Conservation (phyloP, 164 flowering plant genomes). For the Tinospora cordifolia region DNA sequence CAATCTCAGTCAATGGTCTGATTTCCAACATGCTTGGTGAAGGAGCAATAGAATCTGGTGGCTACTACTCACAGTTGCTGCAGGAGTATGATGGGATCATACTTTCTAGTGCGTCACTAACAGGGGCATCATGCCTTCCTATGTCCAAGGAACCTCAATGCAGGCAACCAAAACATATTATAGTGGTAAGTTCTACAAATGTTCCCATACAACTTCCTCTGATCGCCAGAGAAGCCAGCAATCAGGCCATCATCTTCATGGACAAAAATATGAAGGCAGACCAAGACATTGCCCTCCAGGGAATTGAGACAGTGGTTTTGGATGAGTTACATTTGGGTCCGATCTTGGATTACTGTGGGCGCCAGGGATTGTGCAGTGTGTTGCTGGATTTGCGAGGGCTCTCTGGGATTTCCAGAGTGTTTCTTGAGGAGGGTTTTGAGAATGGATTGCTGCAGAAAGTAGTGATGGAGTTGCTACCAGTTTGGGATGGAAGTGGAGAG, state of each 20-base stretch:
- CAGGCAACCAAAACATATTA: conserved; percentile 58
- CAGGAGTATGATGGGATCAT: conserved; percentile 73
- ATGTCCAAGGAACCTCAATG: conserved; percentile 63
- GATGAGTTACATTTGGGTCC: conserved; percentile 37
- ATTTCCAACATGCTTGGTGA: conserved; percentile 49
- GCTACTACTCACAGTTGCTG: conserved; percentile 65
- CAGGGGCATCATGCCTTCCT: conserved; percentile 23
- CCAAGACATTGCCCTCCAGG: conserved; percentile 26
- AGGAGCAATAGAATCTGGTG: conserved; percentile 48
- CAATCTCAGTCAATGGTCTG: conserved; percentile 62
- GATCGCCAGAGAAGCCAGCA: conserved; percentile 19
- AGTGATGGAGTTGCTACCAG: conserved; percentile 57
- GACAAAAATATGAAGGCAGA: conserved; percentile 30
- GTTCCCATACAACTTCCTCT: conserved; percentile 23
- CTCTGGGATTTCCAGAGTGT: conserved; percentile 30
- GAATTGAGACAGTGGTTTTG: conserved; percentile 50
- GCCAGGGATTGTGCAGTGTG: conserved; percentile 55
- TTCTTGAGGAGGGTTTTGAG: conserved; percentile 44
- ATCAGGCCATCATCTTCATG: conserved; percentile 40
- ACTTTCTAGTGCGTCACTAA: conserved; percentile 33
- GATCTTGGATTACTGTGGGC: conserved; percentile 52
- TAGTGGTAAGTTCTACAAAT: conserved; percentile 31
- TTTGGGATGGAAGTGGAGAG: conserved; percentile 33
- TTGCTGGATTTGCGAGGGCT: conserved; percentile 56
- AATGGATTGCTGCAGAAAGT: conserved; percentile 55